A percentile compares a stretch with the other conserved stretches of the same genome.
Conservation (phyloP, 306 rosid genomes). For the Carpinus fangiana region DNA sequence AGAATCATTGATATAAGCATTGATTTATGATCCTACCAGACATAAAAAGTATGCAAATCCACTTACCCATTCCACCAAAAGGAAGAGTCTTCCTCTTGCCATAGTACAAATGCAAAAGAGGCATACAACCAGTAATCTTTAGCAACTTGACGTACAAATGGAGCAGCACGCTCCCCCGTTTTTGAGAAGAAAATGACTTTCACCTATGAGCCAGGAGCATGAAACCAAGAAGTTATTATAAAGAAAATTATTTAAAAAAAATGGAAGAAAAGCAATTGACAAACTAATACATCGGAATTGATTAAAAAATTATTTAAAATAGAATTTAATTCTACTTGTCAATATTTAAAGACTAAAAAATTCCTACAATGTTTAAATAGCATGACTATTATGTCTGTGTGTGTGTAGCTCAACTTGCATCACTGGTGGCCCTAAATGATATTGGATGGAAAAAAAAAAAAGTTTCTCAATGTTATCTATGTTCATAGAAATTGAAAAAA, state of each 20-base stretch:
- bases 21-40: background rate
- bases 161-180: slow-evolving; percentile 87
- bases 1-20: background rate
- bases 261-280: slow-evolving; percentile 3
- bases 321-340: background rate
- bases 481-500: background rate
- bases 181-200: slow-evolving; percentile 73
- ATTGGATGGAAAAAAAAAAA: background rate
- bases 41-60: slow-evolving; percentile 4
- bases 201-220: slow-evolving; percentile 53
- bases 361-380: background rate
- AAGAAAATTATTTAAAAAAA: slow-evolving; percentile 16
- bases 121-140: slow-evolving; percentile 70
- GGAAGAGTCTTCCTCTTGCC: slow-evolving; percentile 88
- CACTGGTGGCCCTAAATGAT: background rate
- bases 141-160: slow-evolving; percentile 73
- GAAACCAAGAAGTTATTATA: slow-evolving; percentile 24
- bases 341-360: background rate
- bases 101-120: slow-evolving; percentile 83
- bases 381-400: background rate
- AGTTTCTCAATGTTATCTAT: background rate
- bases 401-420: background rate
- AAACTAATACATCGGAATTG: background rate
- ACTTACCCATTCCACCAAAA: slow-evolving; percentile 86
- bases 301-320: background rate